Base-by-base conservation (phyloP, 1,139 yeast genomes). In the Saccharomycopsis hybrid region DNA sequence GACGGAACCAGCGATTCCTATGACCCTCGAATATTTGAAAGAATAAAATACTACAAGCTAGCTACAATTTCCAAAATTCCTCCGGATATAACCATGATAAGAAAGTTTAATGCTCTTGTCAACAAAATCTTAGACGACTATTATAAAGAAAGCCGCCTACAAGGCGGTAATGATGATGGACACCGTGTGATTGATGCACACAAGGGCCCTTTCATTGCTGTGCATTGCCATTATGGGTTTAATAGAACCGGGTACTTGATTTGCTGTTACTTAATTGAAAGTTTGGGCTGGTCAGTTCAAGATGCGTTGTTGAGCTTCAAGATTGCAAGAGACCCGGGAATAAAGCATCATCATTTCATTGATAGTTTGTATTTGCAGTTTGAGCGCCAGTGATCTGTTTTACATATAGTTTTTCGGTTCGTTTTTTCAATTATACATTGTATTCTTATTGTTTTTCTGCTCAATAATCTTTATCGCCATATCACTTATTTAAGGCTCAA, bases 221-320 rank as follows among this genome's bases (percentile, higher is more conserved):
- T 85, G 3, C 94, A 85, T 64, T 85, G 94, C 62, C 94, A 85
- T 62, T 85, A 85, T 61, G 94, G 94, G 2, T 85, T 83, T 64
- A 85, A 85, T 62, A 68, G 94, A 50, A 85, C 94, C 0, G 94
- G 94, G 1, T 85, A 79, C 59, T 72, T 85, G 53, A 77, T 85
- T 29, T 81, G 87, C 59, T 78, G 86, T 59, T 85, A 81, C 61
- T 68, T 85, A 60, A 73, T 85, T 41, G 88, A 82, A 58, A 67
- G 67, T 50, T 65, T 77, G 30, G 80, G 79, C 0, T 77, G 85
- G 77, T 59, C 74, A 2, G 86, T 84, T 2, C 69, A 68, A 44
- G 85, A 81, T 46, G 87, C 92, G 0, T 72, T 85, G 4, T 76
- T 70, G 11, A 82, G 82, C 0, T 85, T 82, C 61, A 71, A 69